Conservation (phyloP, 1,139 yeast genomes). For the Suhomyces wounanorum region DNA sequence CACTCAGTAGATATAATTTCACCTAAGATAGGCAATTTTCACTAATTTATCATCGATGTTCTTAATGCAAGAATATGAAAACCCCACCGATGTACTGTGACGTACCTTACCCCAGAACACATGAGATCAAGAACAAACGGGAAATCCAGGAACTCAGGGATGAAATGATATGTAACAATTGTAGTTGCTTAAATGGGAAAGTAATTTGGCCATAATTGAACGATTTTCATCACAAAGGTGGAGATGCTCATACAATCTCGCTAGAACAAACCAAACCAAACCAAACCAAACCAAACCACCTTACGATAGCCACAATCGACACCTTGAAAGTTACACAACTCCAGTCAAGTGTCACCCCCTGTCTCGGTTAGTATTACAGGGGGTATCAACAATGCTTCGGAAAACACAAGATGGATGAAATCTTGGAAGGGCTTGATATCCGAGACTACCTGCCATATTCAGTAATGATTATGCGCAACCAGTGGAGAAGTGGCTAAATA, state of each 20-base stretch:
- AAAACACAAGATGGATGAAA: not conserved
- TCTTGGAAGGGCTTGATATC: not conserved
- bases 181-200: too few relatives aligned
- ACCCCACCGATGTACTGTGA: too few relatives aligned
- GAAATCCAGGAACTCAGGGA: too few relatives aligned
- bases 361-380: not conserved
- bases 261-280: not conserved
- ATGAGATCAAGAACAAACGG: too few relatives aligned
- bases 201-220: not conserved
- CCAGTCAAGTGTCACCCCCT: not conserved
- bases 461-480: not conserved
- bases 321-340: too few relatives aligned
- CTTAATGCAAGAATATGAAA: too few relatives aligned
- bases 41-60: not conserved
- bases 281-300: too few relatives aligned
- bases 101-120: too few relatives aligned
- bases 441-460: not conserved
- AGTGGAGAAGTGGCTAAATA: not conserved
- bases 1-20: too few relatives aligned
- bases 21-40: too few relatives aligned
- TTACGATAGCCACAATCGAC: too few relatives aligned
- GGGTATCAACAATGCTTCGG: not conserved
- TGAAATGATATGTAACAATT: too few relatives aligned
- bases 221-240: not conserved
- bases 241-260: not conserved